Evolutionary conservation across 2,329 filamentous ascomycete genomes (phyloP).

Genomic region (Teratosphaeriaceae sp.): DNA sequence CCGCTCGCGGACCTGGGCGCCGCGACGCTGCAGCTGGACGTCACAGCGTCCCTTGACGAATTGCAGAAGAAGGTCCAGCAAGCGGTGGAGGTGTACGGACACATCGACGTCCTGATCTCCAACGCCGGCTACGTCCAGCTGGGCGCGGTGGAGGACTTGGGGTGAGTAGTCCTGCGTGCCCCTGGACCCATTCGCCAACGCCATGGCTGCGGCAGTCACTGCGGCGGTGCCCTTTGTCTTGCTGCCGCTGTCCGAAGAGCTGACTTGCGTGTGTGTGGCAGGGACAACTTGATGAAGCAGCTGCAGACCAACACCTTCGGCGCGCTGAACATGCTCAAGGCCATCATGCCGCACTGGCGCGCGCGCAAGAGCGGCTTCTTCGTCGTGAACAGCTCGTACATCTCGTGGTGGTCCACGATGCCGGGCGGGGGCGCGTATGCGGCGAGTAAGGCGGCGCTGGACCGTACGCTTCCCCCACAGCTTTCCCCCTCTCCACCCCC

Average conservation of each 20-base stretch:
- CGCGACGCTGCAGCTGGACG: slow-evolving; percentile 9
- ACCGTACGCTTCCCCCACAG: not conserved
- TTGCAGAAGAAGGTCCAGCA: slow-evolving; percentile 3
- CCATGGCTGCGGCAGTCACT: too few relatives aligned
- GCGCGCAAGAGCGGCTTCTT: slow-evolving; percentile 3
- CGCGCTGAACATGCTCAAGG: not conserved
- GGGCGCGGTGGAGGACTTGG: slow-evolving; percentile 3
- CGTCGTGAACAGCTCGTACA: slow-evolving; percentile 1
- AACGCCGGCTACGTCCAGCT: slow-evolving; percentile 10
- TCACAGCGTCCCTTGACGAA: slow-evolving; percentile 1
- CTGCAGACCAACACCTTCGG: slow-evolving; percentile 6
- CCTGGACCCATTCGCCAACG: too few relatives aligned
- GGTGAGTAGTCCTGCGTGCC: too few relatives aligned
- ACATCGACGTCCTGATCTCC: slow-evolving; percentile 9
- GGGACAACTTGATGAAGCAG: slow-evolving; percentile 1
- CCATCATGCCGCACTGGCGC: slow-evolving; percentile 7
- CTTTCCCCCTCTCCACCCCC: not conserved
- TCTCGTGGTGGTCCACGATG: not conserved
- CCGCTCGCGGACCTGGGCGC: slow-evolving; percentile 2
- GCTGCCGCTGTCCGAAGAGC: too few relatives aligned
- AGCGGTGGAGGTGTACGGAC: slow-evolving; percentile 7
- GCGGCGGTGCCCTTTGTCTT: too few relatives aligned
- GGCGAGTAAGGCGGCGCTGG: slow-evolving; percentile 6
- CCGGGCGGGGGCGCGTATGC: not conserved
- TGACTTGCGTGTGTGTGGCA: too few relatives aligned